These are phyloP conservation scores for Ophiostoma tasmaniense DNA, from an alignment of 2,329 filamentous ascomycete species.

Conservation along the genomic window DNA sequence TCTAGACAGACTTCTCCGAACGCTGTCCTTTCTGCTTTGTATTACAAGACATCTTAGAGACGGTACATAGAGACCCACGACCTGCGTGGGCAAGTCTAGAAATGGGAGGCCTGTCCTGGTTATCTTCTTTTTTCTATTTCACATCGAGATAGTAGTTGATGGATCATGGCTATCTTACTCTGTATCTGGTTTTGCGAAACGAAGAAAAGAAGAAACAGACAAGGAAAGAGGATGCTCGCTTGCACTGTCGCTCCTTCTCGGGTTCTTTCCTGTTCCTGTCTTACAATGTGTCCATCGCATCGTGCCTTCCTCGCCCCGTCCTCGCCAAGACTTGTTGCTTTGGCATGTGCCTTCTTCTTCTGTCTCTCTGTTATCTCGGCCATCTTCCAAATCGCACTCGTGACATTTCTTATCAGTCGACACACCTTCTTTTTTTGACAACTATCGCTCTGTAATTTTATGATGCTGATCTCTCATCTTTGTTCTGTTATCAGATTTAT, in stretches of 20 bases:
- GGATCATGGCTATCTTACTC: neutral
- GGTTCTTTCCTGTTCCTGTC: neutral
- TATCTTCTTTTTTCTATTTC: neutral
- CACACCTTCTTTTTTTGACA: neutral
- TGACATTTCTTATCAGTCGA: neutral
- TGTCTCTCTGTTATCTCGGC: neutral
- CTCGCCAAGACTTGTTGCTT: neutral
- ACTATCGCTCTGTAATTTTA: neutral
- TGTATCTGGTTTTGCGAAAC: too few species aligned
- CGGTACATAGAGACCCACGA: too few species aligned
- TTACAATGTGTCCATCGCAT: neutral
- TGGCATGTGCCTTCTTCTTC: neutral
- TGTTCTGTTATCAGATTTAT: neutral
- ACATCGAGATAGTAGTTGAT: neutral
- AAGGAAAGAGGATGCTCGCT: neutral
- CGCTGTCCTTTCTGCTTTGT: neutral
- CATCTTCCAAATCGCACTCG: neutral
- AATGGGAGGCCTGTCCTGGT: conserved; percentile 8
- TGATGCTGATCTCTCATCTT: neutral
- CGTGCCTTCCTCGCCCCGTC: neutral
- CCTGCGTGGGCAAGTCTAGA: neutral
- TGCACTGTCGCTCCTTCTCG: neutral
- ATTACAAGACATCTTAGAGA: too few species aligned
- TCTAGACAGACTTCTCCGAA: neutral
- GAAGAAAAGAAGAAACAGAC: neutral